These are phyloP conservation scores for Leptographium procerum DNA, from an alignment of 2,329 filamentous ascomycete species.

Conservation along the genomic window DNA sequence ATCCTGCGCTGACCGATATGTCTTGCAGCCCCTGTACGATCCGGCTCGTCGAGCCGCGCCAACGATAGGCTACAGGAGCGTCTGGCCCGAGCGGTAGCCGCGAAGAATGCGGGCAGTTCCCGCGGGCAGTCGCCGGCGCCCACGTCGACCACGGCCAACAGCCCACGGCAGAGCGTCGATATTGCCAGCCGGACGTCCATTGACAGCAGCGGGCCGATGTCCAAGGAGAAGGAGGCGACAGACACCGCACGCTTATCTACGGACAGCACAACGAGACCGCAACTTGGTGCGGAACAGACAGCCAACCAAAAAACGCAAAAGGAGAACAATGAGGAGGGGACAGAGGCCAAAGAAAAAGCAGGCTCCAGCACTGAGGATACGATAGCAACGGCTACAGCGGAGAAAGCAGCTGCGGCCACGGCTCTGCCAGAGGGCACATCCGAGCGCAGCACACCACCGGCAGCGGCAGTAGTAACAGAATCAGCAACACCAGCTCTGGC, in stretches of 20 bases:
- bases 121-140: slow-evolving; percentile 33
- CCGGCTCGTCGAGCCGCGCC: slow-evolving; percentile 49
- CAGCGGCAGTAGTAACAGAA: not conserved
- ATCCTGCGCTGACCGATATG: slow-evolving; percentile 10
- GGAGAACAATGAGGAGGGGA: not conserved
- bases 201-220: slow-evolving; percentile 14
- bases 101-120: slow-evolving; percentile 38
- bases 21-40: slow-evolving; percentile 39
- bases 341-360: not conserved
- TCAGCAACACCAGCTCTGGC: not conserved
- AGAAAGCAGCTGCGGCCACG: not conserved
- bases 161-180: slow-evolving; percentile 31
- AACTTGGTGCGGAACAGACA: not conserved
- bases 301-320: no score
- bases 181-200: slow-evolving; percentile 19
- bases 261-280: slow-evolving; percentile 4
- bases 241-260: slow-evolving; percentile 7
- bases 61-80: slow-evolving; percentile 84
- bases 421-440: not conserved
- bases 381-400: no score
- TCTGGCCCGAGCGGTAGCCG: slow-evolving; percentile 75
- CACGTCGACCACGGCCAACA: slow-evolving; percentile 27
- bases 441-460: not conserved
- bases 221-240: not conserved
- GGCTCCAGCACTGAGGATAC: not conserved